Base-by-base conservation (phyloP, 2,329 filamentous ascomycete genomes). In the Cladosporium sphaerospermum region DNA sequence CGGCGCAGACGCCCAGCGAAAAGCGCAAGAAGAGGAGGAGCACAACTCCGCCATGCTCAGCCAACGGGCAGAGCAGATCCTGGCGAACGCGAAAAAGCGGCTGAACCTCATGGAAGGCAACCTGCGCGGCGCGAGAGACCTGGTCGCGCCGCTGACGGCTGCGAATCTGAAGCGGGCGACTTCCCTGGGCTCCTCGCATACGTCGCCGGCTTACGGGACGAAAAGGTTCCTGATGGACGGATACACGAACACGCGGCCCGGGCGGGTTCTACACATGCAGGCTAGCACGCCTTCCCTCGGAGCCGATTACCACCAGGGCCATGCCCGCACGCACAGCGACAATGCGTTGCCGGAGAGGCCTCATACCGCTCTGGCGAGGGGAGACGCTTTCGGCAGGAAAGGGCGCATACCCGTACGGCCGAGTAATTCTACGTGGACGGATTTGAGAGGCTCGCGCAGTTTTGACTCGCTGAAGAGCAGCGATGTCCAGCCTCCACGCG, bases 91-190 rank as follows among this genome's bases (percentile, higher is more conserved):
- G 32, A 96, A 96, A 73, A 85, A 84, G 68, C 80, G 90, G 61
- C 76, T 97, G 56, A 93, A 88, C 66, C 87, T 88, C 32, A 96
- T 96, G 90, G 92, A 96, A 71, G 89, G 86, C 36, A 96, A 96
- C 62, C 76, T 96, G 16, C 85, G 80, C 54, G 85, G 89, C 56
- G 91, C 89, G 31, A 82, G 89, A 62, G 67, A 68, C 45, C 56
- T 69, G 13, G 64, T 67, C n/a, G 59, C 62, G 11, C 67, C 67
- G 3, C 55, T 70, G 58, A 70, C 67, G 5, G 62, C 66, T 3
- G 67, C 67, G n/a, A 70, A 70, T 44, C 57, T 70, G 34, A 66
- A 69, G 56, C 64, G 67, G 13, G 67, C 67, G 32, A 64, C 67
- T 10, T 70, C 68, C 7, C 52, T 69, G 42, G 55, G 50, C 40